These are phyloP conservation scores for Prinsepia uniflora DNA, from an alignment of 306 rosid genomes.

Conservation along the genomic window DNA sequence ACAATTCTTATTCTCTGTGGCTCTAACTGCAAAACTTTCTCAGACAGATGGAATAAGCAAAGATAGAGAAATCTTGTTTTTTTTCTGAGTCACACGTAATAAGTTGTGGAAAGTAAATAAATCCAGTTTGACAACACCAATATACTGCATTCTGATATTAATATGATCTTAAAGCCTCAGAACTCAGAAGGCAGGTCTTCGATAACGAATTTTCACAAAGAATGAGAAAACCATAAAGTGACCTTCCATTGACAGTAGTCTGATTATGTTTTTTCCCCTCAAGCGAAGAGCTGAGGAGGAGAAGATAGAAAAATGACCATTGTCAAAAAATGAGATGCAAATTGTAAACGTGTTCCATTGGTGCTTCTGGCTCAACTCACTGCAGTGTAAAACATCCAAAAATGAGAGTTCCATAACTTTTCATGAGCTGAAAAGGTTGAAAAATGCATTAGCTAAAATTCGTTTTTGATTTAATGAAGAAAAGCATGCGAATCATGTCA, in stretches of 20 bases:
- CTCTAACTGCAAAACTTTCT: not conserved
- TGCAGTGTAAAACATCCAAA: not conserved
- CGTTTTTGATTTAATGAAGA: not conserved
- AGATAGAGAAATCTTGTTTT: not conserved
- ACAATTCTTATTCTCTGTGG: not conserved
- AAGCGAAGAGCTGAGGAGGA: not conserved
- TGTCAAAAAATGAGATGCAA: not conserved
- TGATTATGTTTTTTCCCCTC: not conserved
- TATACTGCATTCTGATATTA: not conserved
- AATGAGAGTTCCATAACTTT: not conserved
- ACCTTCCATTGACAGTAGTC: not conserved
- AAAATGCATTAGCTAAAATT: not conserved
- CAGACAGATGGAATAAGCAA: not conserved
- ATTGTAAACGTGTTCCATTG: not conserved
- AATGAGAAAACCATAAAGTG: not conserved
- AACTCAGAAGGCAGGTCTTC: not conserved
- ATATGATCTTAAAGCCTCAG: not conserved
- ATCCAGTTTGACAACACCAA: not conserved
- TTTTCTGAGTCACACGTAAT: not conserved
- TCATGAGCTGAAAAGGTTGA: not conserved
- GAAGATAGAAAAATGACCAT: not conserved
- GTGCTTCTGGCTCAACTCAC: not conserved
- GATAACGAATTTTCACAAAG: not conserved
- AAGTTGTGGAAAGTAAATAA: not conserved
- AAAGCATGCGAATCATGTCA: not conserved